These are phyloP conservation scores for Microbotryomycetes sp. DNA, from an alignment of 1,284 basidiomycete species.

Conservation along the genomic window DNA sequence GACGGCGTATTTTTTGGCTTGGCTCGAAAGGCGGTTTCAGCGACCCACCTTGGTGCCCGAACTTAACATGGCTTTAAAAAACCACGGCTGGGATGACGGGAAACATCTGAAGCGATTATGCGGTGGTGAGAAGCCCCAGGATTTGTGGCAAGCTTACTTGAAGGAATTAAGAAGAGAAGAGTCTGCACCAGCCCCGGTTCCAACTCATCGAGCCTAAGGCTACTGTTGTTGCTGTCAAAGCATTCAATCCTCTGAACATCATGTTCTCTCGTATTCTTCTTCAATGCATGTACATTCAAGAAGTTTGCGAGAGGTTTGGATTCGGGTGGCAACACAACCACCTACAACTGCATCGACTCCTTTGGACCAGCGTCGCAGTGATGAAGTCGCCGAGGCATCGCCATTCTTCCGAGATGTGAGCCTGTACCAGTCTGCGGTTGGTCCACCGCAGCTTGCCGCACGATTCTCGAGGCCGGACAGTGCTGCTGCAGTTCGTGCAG, in stretches of 20 bases:
- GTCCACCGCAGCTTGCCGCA: slow-evolving; percentile 5
- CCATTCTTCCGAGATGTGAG: not conserved
- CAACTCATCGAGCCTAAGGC: slow-evolving; percentile 19
- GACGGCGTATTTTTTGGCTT: slow-evolving; percentile 25
- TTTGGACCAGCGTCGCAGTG: not conserved
- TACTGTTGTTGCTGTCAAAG: too few relatives aligned
- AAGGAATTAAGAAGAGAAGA: not conserved
- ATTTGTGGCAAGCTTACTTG: slow-evolving; percentile 25
- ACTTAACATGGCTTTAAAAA: slow-evolving; percentile 16
- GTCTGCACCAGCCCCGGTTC: slow-evolving; percentile 7
- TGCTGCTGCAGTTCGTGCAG: slow-evolving; percentile 3
- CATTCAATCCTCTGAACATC: too few relatives aligned
- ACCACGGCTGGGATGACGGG: slow-evolving; percentile 15
- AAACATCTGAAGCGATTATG: slow-evolving; percentile 7
- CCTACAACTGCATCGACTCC: not conserved
- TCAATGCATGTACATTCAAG: too few relatives aligned
- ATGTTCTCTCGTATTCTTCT: too few relatives aligned
- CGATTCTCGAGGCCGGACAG: slow-evolving; percentile 3
- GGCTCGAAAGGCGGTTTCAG: slow-evolving; percentile 4
- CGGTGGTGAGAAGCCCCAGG: slow-evolving; percentile 5
- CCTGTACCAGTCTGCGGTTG: slow-evolving; percentile 5
- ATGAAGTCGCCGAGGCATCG: not conserved
- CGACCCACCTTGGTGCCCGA: slow-evolving; percentile 17
- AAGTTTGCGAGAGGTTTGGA: too few relatives aligned
- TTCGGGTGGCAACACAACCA: too few relatives aligned